Evolutionary conservation across 345 rosid genomes (phyloP).

Genomic region (Eucalyptus guilfoylei): DNA sequence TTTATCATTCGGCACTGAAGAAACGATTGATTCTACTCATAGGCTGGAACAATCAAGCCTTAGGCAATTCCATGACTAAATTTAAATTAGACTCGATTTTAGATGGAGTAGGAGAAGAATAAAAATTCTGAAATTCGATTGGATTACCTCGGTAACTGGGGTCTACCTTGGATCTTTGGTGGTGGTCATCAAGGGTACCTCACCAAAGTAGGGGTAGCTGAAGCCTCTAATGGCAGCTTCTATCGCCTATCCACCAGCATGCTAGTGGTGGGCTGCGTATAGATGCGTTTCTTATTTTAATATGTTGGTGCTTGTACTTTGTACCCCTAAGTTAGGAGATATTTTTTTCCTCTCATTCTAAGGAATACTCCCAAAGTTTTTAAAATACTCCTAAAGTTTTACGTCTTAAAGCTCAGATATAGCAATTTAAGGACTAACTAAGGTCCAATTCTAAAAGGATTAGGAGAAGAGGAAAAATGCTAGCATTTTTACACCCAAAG

Average conservation of each 20-base stretch:
- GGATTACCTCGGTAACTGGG: accelerated
- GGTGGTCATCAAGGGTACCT: accelerated
- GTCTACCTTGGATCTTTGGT: too few relatives aligned
- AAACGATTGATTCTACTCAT: background rate
- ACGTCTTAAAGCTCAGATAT: too few relatives aligned
- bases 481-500: too few relatives aligned
- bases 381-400: too few relatives aligned
- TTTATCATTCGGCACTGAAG: background rate
- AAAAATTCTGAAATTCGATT: background rate
- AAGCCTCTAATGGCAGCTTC: too few relatives aligned
- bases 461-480: too few relatives aligned
- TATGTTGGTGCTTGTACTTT: too few relatives aligned
- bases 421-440: accelerated
- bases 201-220: too few relatives aligned
- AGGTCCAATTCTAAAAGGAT: too few relatives aligned
- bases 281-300: accelerated
- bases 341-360: too few relatives aligned
- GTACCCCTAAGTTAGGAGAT: too few relatives aligned
- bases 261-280: accelerated
- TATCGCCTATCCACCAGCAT: accelerated
- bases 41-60: background rate
- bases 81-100: background rate
- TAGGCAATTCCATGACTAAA: background rate
- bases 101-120: background rate
- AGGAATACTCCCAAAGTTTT: too few relatives aligned